Evolutionary conservation across 2,329 filamentous ascomycete genomes (phyloP).

Genomic region (Pseudocercospora pini-densiflorae): DNA sequence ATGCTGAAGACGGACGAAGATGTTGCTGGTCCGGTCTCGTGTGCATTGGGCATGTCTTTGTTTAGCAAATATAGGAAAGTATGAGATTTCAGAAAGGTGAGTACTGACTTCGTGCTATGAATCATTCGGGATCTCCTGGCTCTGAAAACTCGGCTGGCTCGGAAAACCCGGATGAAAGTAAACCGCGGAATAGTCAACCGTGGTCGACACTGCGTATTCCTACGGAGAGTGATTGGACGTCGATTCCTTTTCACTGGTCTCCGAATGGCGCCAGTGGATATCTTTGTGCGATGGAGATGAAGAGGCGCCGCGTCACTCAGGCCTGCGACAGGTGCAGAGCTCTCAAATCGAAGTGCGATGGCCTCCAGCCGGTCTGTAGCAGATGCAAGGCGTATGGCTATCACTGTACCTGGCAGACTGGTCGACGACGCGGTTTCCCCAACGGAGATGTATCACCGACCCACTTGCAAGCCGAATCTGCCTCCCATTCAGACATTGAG

Average conservation of each 20-base stretch:
- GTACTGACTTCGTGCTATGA: neutral
- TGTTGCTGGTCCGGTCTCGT: neutral
- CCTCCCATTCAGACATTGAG: neutral
- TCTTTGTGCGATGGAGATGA: constrained; percentile 14
- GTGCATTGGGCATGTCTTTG: neutral
- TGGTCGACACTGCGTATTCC: neutral
- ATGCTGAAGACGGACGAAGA: too few relatives aligned
- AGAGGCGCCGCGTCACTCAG: constrained; percentile 18
- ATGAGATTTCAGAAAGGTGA: neutral
- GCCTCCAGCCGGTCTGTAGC: constrained; percentile 14
- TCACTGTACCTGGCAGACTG: constrained; percentile 19
- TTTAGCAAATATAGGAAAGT: neutral
- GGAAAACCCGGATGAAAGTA: neutral
- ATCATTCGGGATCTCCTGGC: neutral
- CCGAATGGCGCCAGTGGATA: neutral
- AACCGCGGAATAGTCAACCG: neutral
- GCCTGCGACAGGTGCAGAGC: constrained; percentile 22
- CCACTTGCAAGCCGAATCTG: neutral
- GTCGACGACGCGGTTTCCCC: constrained; percentile 17
- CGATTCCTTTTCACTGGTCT: neutral
- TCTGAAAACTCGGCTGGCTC: neutral
- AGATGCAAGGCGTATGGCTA: constrained; percentile 24
- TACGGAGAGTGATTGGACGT: constrained; percentile 26
- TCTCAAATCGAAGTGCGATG: constrained; percentile 20
- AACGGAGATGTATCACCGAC: constrained; percentile 6